Conservation (phyloP, 306 rosid genomes). For the Amphicarpaea edgeworthii region DNA sequence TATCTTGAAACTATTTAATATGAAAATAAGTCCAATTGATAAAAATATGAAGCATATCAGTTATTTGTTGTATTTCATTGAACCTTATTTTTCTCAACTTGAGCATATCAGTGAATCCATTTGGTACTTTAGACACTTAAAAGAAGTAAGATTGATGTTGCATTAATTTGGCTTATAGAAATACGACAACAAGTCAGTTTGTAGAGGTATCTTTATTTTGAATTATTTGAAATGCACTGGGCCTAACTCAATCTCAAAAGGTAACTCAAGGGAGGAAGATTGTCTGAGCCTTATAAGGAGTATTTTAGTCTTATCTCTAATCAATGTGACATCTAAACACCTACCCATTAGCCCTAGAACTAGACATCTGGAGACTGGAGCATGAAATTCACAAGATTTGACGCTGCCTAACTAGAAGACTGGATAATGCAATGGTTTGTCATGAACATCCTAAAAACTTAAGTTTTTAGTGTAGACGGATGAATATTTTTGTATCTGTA, state of each 20-base stretch:
- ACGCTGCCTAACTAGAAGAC: neutral
- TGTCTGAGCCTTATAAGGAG: neutral
- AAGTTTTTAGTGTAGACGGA: neutral
- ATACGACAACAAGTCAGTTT: neutral
- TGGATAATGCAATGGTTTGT: neutral
- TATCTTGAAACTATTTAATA: constrained; percentile 24
- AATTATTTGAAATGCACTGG: neutral
- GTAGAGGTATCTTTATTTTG: neutral
- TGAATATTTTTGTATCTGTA: neutral
- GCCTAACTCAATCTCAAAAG: neutral
- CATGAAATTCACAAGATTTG: neutral
- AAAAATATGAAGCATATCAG: neutral
- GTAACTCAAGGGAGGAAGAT: neutral
- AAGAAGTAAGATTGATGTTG: constrained; percentile 19
- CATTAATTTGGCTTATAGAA: constrained; percentile 5
- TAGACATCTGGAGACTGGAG: neutral
- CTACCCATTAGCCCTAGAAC: neutral
- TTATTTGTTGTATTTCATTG: too few species aligned
- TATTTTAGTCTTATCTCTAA: neutral
- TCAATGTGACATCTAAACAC: neutral
- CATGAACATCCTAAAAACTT: neutral
- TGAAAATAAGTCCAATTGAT: constrained; percentile 10
- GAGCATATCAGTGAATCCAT: neutral
- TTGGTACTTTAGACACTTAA: constrained; percentile 16
- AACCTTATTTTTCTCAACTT: constrained; percentile 5